Percentiles rank a stretch among this genome's conserved stretches.
Evolutionary conservation across 2,329 filamentous ascomycete species (phyloP).

Genomic region (Sporothrix inflata): DNA sequence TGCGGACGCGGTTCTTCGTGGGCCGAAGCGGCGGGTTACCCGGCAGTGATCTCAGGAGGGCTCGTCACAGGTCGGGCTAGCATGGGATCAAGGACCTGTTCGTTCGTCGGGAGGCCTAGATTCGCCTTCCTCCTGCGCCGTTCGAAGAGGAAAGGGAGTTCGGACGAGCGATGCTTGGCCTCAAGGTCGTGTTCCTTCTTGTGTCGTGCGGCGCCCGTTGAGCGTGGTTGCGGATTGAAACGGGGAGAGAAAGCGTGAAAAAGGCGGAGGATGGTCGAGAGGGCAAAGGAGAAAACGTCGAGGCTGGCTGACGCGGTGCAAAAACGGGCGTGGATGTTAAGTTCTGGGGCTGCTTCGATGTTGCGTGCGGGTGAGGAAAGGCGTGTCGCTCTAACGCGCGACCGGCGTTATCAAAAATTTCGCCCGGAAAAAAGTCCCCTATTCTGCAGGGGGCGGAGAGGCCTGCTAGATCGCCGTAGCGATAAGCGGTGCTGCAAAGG

Average conservation of each 20-base stretch:
- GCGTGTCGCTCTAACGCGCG: constrained; percentile 27
- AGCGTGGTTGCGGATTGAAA: not conserved
- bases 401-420: constrained; percentile 26
- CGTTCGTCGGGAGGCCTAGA: not conserved
- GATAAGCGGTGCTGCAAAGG: not conserved
- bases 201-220: constrained; percentile 3
- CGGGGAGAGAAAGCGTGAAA: not conserved
- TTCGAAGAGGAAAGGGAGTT: not conserved
- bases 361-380: constrained; percentile 19
- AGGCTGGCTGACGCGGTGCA: constrained; percentile 13
- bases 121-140: not conserved
- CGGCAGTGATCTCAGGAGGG: not conserved
- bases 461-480: not conserved
- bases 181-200: not conserved
- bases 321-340: constrained; percentile 5
- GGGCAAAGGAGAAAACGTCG: not conserved
- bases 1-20: not conserved
- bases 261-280: not conserved
- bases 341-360: not conserved
- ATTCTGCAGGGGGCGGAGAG: constrained; percentile 12
- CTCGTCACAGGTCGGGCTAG: not conserved
- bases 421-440: constrained; percentile 16
- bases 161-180: not conserved
- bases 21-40: not conserved
- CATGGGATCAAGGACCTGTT: not conserved